A percentile compares a stretch with the other conserved stretches of the same genome.
Evolutionary conservation across 495 filamentous ascomycete species (phyloP).

Genomic region (Penicillium cataractarum): DNA sequence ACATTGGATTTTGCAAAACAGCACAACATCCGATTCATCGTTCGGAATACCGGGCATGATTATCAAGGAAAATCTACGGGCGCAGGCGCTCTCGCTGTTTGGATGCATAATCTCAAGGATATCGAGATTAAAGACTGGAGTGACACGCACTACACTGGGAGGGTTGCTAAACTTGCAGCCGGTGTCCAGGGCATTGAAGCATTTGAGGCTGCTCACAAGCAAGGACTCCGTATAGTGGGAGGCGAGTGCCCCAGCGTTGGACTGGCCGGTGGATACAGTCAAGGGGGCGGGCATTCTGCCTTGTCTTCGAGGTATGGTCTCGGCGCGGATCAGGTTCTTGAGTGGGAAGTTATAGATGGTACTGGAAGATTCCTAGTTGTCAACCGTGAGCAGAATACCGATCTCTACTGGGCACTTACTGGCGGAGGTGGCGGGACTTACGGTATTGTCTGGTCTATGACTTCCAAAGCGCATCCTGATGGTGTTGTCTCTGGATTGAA

Average conservation of each 20-base stretch:
- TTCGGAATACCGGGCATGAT: slow-evolving; percentile 67
- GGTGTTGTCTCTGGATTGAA: slow-evolving; percentile 33
- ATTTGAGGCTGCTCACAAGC: slow-evolving; percentile 42
- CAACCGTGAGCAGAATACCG: slow-evolving; percentile 55
- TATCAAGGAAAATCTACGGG: slow-evolving; percentile 62
- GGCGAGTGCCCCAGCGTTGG: slow-evolving; percentile 42
- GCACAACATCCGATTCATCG: slow-evolving; percentile 61
- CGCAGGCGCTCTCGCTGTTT: slow-evolving; percentile 54
- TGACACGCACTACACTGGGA: slow-evolving; percentile 45
- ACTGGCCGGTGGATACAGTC: slow-evolving; percentile 58
- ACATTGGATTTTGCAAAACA: slow-evolving; percentile 51
- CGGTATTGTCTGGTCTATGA: slow-evolving; percentile 62
- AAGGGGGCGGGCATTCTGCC: slow-evolving; percentile 64
- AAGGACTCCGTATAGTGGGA: slow-evolving; percentile 33
- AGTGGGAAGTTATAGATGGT: slow-evolving; percentile 63
- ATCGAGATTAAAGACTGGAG: slow-evolving; percentile 43
- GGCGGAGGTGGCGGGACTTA: slow-evolving; percentile 69
- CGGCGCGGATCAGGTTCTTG: slow-evolving; percentile 64
- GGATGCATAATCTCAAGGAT: slow-evolving; percentile 60
- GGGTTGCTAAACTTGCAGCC: slow-evolving; percentile 57
- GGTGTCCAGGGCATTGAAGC: slow-evolving; percentile 55
- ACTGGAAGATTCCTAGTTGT: slow-evolving; percentile 52
- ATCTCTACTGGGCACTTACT: slow-evolving; percentile 70
- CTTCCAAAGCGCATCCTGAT: slow-evolving; percentile 47
- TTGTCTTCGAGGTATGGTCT: slow-evolving; percentile 58